Base-by-base conservation (phyloP, 1,139 yeast genomes). In the Pichia sp. region DNA sequence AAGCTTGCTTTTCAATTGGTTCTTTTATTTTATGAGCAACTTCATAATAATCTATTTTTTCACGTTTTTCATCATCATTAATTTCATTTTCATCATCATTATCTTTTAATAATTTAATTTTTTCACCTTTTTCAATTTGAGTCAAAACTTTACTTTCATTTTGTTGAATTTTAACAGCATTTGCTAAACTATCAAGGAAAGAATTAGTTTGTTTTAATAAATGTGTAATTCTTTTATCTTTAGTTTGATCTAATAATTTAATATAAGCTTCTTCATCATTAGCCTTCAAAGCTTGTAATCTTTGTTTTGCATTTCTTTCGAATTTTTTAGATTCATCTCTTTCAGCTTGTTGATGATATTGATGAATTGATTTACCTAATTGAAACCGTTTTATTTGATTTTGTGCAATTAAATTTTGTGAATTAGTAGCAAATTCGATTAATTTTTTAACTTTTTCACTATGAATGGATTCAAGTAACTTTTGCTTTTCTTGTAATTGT, bases 231-330 rank as follows among this genome's bases (percentile, higher is more conserved):
- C 94, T 79, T 3, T 87, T 82, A 66, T 84, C 94, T 62, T 84
- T 84, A 9, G 94, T 83, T 59, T 84, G 89, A 61, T 84, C 92
- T 55, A 84, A 73, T 55, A 84, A 73, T 58, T 83, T 83, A 65
- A 84, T 76, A 66, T 84, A 84, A 0, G 90, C 92, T 59, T 84
- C 94, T 66, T 84, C 94, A 67, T 84, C 92, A 60, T 84, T 84
- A 48, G 86, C 84, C 55, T 82, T 83, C 70, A 85, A 74, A 30
- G 94, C 94, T 64, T 82, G 89, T 62, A 85, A 76, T 79, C 94
- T 87, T 58, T 83, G 90, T 57, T 82, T 84, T 4, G 94, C 94
- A 65, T 78, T 83, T 60, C 75, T 76, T 63, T 84, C 94, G 39
- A 82, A 65, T 59, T 83, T 74, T 67, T 80, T 82, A 48, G 77